Evolutionary conservation across 495 filamentous ascomycete genomes (phyloP).

Genomic region (Penicillium waksmanii): DNA sequence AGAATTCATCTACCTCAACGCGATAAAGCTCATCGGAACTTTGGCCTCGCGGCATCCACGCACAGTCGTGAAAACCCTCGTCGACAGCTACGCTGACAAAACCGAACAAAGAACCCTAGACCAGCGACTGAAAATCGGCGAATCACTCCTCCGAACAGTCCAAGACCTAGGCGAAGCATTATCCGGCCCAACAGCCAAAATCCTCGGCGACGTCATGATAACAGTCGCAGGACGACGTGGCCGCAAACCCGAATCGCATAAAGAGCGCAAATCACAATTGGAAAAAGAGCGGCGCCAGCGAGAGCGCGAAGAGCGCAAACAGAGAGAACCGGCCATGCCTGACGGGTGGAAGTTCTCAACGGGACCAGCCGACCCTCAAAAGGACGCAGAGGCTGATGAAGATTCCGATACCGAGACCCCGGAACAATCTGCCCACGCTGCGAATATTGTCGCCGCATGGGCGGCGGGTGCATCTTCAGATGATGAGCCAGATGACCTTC

Average conservation of each 20-base stretch:
- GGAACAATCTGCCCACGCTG: slow-evolving; percentile 56
- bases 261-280: slow-evolving; percentile 51
- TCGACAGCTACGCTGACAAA: slow-evolving; percentile 71
- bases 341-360: slow-evolving; percentile 40
- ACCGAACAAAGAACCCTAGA: slow-evolving; percentile 62
- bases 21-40: slow-evolving; percentile 68
- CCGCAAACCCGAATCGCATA: slow-evolving; percentile 56
- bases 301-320: slow-evolving; percentile 47
- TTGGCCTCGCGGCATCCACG: slow-evolving; percentile 67
- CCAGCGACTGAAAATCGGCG: slow-evolving; percentile 70
- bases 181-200: slow-evolving; percentile 57
- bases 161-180: slow-evolving; percentile 67
- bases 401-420: slow-evolving; percentile 47
- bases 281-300: slow-evolving; percentile 48
- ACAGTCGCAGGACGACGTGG: slow-evolving; percentile 67
- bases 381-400: slow-evolving; percentile 47
- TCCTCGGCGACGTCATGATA: slow-evolving; percentile 66
- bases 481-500: slow-evolving; percentile 68
- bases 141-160: slow-evolving; percentile 70
- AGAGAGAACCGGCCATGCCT: slow-evolving; percentile 32
- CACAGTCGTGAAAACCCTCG: slow-evolving; percentile 64
- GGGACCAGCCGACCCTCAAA: slow-evolving; percentile 13
- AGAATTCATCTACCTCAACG: slow-evolving; percentile 74
- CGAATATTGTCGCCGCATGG: slow-evolving; percentile 75
- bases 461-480: slow-evolving; percentile 59